These are phyloP conservation scores for Tolypocladium inflatum DNA, from an alignment of 2,329 filamentous ascomycete genomes.

Conservation along the genomic window DNA sequence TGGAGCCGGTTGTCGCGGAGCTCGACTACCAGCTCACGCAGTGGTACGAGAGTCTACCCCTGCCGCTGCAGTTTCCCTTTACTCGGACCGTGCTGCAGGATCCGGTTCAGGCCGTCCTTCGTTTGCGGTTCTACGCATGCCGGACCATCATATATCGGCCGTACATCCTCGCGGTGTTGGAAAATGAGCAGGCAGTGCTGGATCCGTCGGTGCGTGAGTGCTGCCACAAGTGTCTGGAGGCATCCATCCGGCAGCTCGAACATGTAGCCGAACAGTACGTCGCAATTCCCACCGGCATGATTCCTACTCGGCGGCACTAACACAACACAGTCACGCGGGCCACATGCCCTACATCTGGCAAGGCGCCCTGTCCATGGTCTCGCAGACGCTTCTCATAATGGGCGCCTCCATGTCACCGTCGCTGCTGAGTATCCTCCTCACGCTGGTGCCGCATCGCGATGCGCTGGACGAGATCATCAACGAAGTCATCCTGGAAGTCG, in stretches of 20 bases:
- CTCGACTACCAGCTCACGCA: slow-evolving; percentile 75
- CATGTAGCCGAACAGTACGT: slow-evolving; percentile 68
- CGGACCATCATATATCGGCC: slow-evolving; percentile 80
- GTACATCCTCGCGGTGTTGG: slow-evolving; percentile 70
- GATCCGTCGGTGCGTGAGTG: slow-evolving; percentile 67
- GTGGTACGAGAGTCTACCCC: slow-evolving; percentile 73
- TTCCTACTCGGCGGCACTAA: neutral
- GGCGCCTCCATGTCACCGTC: slow-evolving; percentile 73
- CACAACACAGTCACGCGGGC: slow-evolving; percentile 53
- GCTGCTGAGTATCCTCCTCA: slow-evolving; percentile 54
- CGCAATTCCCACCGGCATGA: too few relatives aligned
- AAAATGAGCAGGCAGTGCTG: slow-evolving; percentile 63
- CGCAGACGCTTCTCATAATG: slow-evolving; percentile 75
- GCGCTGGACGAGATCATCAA: slow-evolving; percentile 69
- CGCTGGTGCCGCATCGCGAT: slow-evolving; percentile 44
- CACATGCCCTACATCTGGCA: slow-evolving; percentile 84
- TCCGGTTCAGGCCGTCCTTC: slow-evolving; percentile 69
- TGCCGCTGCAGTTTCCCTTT: slow-evolving; percentile 69
- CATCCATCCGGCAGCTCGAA: slow-evolving; percentile 69
- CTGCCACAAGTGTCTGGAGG: slow-evolving; percentile 74
- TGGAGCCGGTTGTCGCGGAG: slow-evolving; percentile 71
- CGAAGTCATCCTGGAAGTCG: slow-evolving; percentile 66
- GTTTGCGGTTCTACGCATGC: slow-evolving; percentile 75
- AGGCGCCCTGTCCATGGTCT: slow-evolving; percentile 73
- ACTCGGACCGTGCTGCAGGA: slow-evolving; percentile 57